A percentile compares a stretch with the other conserved stretches of the same genome.
Conservation (phyloP, 148 eudicot species). For the Cornus suecica region DNA sequence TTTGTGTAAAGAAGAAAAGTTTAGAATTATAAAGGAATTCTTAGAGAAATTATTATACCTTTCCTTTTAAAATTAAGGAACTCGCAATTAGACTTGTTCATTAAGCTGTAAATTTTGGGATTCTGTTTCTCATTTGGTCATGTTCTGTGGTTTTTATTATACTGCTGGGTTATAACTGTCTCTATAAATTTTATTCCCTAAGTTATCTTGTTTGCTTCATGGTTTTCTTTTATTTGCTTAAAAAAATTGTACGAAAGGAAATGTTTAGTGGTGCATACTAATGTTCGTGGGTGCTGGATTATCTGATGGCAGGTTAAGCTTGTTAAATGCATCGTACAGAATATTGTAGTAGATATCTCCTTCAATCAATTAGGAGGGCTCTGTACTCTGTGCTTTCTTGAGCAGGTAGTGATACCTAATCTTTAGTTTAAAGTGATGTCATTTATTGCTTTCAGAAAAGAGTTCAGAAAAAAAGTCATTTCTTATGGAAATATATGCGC, state of each 20-base stretch:
- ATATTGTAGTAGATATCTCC: conserved; percentile 94
- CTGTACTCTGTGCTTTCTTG: conserved; percentile 89
- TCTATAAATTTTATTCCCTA: not conserved
- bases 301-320: conserved; percentile 82
- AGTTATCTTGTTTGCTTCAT: not conserved
- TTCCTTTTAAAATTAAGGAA: not conserved
- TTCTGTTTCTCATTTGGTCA: not conserved
- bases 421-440: conserved; percentile 1
- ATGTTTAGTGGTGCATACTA: not conserved
- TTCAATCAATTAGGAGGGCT: conserved; percentile 93
- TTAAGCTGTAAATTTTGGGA: not conserved
- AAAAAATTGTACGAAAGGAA: not conserved
- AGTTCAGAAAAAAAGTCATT: not conserved
- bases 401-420: conserved; percentile 55
- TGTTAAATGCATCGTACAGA: conserved; percentile 91
- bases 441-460: not conserved
- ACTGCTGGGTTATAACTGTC: not conserved
- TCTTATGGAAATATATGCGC: not conserved
- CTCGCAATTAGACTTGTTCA: not conserved
- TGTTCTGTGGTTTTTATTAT: not conserved
- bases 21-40: not conserved
- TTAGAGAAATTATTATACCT: not conserved
- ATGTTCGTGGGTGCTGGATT: conserved; percentile 10
- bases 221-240: not conserved
- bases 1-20: not conserved